Percentiles rank a stretch among this genome's conserved stretches.
These are phyloP conservation scores for Colletotrichum tanaceti DNA, from an alignment of 2,329 filamentous ascomycete species.

Conservation along the genomic window DNA sequence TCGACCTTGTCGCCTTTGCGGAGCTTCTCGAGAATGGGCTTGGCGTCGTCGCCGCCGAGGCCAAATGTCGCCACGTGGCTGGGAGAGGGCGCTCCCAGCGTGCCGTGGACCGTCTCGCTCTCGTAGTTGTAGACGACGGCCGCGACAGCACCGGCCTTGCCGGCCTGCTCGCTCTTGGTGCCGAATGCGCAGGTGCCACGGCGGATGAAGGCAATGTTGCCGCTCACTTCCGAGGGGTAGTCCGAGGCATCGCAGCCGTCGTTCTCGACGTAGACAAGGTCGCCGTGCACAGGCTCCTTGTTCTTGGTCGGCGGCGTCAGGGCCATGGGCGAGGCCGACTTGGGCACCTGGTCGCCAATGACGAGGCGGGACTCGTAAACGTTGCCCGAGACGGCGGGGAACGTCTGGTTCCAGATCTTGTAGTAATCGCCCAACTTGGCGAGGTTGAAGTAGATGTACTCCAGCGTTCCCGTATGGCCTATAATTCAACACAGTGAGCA, in stretches of 20 bases:
- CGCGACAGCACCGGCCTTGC: constrained; percentile 75
- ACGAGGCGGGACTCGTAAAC: constrained; percentile 69
- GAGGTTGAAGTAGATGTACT: constrained; percentile 70
- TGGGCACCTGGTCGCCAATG: constrained; percentile 63
- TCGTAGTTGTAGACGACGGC: constrained; percentile 82
- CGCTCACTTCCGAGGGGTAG: constrained; percentile 68
- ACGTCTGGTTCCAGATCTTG: constrained; percentile 70
- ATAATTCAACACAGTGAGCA: constrained; percentile 35
- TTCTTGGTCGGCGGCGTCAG: constrained; percentile 74
- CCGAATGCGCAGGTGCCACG: constrained; percentile 80
- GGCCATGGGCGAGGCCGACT: constrained; percentile 67
- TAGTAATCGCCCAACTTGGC: constrained; percentile 70
- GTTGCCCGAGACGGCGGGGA: constrained; percentile 70
- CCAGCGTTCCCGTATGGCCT: constrained; percentile 73
- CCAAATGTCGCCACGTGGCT: constrained; percentile 77
- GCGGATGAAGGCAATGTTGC: constrained; percentile 76
- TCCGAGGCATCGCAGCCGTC: constrained; percentile 73
- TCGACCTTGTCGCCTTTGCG: constrained; percentile 61
- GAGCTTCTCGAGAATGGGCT: constrained; percentile 66
- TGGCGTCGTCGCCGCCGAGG: constrained; percentile 69
- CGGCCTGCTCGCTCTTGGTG: constrained; percentile 75
- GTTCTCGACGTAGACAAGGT: constrained; percentile 70
- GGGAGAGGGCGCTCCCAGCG: constrained; percentile 70
- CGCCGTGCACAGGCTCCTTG: constrained; percentile 68
- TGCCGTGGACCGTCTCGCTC: constrained; percentile 71